Evolutionary conservation across 306 rosid genomes (phyloP).

Genomic region (Hippophae rhamnoides): DNA sequence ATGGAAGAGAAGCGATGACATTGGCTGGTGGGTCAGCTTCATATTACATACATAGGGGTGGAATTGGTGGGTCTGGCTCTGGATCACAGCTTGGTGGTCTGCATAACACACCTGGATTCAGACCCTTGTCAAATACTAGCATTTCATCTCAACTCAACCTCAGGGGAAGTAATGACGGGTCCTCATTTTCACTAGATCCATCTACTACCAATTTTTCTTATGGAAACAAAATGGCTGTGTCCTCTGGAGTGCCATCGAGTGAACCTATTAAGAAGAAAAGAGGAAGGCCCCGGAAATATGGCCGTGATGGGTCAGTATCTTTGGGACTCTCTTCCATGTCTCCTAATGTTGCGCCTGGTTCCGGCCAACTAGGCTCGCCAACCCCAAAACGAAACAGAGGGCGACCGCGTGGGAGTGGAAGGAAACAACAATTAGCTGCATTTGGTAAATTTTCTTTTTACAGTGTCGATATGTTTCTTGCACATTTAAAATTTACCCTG

Average conservation of each 20-base stretch:
- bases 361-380: constrained; percentile 18
- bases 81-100: constrained; percentile 46
- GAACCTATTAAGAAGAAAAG: constrained; percentile 78
- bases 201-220: constrained; percentile 35
- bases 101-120: constrained; percentile 58
- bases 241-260: constrained; percentile 46
- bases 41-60: constrained; percentile 76
- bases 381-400: constrained; percentile 50
- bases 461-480: background rate
- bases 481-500: too few relatives aligned
- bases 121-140: constrained; percentile 47
- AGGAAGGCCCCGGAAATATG: constrained; percentile 94
- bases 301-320: constrained; percentile 67
- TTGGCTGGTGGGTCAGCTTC: constrained; percentile 36
- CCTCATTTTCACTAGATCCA: constrained; percentile 53
- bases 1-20: too few relatives aligned
- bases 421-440: constrained; percentile 77
- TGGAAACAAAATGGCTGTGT: constrained; percentile 38
- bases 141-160: constrained; percentile 52
- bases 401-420: constrained; percentile 82
- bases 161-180: constrained; percentile 38
- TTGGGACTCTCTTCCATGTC: constrained; percentile 69
- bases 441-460: constrained; percentile 42
- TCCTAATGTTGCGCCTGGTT: constrained; percentile 40
- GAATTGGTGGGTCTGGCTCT: constrained; percentile 45